Conservation (phyloP, 2,329 filamentous ascomycete species). For the Trichophyton equinum region DNA sequence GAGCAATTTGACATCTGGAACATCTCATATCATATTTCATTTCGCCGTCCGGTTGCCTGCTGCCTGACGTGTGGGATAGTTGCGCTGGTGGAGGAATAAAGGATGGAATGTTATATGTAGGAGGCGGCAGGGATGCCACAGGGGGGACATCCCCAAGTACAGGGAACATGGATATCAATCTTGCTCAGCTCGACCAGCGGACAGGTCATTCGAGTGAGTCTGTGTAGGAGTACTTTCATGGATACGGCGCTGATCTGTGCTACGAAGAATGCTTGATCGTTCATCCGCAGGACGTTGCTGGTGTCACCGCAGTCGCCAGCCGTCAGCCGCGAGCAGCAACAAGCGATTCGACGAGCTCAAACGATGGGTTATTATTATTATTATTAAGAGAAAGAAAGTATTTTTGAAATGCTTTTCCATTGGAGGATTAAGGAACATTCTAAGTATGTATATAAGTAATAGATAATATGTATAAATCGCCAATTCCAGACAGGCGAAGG, state of each 20-base stretch:
- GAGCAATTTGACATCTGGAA: background rate
- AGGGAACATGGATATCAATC: background rate
- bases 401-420: background rate
- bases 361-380: no score
- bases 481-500: conserved; percentile 2
- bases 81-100: background rate
- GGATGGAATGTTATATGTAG: background rate
- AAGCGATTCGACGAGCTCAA: background rate
- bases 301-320: background rate
- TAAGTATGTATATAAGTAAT: background rate
- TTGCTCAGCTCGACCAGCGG: background rate
- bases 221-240: background rate
- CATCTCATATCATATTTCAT: background rate
- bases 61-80: background rate
- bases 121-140: no score
- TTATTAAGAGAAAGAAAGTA: background rate
- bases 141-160: background rate
- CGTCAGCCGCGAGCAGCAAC: background rate
- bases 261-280: background rate
- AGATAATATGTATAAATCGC: background rate
- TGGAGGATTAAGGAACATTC: conserved; percentile 2
- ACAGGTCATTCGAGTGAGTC: no score
- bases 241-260: background rate
- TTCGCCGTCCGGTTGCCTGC: background rate
- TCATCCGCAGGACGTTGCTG: background rate